Conservation (phyloP, 371 early-diverging fungal genomes). For the Basidiobolus meristosporus region DNA sequence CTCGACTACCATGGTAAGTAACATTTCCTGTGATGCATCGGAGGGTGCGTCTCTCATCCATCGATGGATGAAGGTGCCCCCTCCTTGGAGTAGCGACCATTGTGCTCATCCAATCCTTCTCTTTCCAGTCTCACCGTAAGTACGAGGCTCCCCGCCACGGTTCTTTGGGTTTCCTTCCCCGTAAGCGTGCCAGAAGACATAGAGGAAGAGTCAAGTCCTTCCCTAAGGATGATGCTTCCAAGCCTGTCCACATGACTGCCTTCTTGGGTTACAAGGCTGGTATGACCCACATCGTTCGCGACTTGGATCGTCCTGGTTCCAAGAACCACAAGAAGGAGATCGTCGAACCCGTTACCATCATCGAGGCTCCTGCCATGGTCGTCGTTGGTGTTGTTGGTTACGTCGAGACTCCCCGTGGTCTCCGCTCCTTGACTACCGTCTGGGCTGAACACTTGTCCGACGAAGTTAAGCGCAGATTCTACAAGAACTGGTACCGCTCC, state of each 20-base stretch:
- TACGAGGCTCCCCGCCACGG: slow-evolving; percentile 94
- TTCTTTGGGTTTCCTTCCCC: slow-evolving; percentile 97
- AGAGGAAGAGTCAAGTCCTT: slow-evolving; percentile 96
- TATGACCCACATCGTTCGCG: slow-evolving; percentile 99
- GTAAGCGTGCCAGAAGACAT: slow-evolving; percentile 91
- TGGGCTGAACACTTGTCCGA: slow-evolving; percentile 98
- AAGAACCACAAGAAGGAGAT: slow-evolving; percentile 99
- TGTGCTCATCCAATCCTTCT: no score
- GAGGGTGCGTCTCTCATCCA: no score
- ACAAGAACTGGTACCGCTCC: slow-evolving; percentile 98
- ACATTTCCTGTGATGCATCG: no score
- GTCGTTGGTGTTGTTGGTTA: slow-evolving; percentile 99
- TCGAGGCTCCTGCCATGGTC: slow-evolving; percentile 98
- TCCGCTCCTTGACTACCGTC: slow-evolving; percentile 94
- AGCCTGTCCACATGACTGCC: slow-evolving; percentile 96
- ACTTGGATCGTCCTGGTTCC: slow-evolving; percentile 94
- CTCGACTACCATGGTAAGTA: no score
- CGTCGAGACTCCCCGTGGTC: slow-evolving; percentile 96
- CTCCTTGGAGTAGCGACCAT: no score
- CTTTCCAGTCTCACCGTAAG: slow-evolving; percentile 53
- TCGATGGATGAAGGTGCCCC: no score
- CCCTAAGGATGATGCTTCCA: slow-evolving; percentile 93
- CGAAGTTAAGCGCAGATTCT: slow-evolving; percentile 96
- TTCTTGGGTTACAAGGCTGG: slow-evolving; percentile 99
- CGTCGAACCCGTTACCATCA: slow-evolving; percentile 97